Evolutionary conservation across 1,139 yeast genomes (phyloP), one percentile per base, ranked within the genome.

Genomic region (Geotrichum reessii): DNA sequence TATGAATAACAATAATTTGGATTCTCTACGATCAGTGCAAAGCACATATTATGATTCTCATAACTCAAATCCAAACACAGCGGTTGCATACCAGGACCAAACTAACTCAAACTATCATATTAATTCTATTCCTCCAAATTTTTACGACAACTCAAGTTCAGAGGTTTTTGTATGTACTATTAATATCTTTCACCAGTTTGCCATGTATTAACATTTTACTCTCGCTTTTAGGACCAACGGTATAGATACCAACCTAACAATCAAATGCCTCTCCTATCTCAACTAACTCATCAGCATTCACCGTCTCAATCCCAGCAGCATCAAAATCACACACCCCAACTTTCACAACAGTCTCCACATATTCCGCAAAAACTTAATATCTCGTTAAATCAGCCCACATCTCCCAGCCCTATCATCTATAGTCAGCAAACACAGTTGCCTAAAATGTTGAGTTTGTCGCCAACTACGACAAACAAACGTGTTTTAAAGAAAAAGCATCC

Each of bases 401-500:
- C 54, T 1, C 44, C 54, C 19, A 21, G 48, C 17, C 54, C 54
- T 19, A 19, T 47, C 7, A 37, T 24, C n/a, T 40, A 37, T 8
- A 22, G 37, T 17, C 24, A 52, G 24, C 47, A 19, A 33, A 14
- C 40, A 6, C 17, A 6, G 2, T 33, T 33, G n/a, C 6, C 40
- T 4, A 33, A 33, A 9, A 14, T 17, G 4, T 33, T 17, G 2
- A 33, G 9, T 1, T 7, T 33, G 12, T 33, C 40, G 17, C 40
- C 40, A 9, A 33, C n/a, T 33, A 9, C 40, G n/a, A 33, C 40
- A 4, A 33, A 6, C 40, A 33, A 6, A 14, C 54, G 54, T 2
- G 12, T 52, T 37, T n/a, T 52, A n/a, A 52, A 52, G n/a, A 33
- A 33, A 24, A 52, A 52, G 25, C 54, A 33, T 8, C 58, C 61